Base-by-base conservation (phyloP, 2,329 filamentous ascomycete genomes). In the Fusarium dlaminii region DNA sequence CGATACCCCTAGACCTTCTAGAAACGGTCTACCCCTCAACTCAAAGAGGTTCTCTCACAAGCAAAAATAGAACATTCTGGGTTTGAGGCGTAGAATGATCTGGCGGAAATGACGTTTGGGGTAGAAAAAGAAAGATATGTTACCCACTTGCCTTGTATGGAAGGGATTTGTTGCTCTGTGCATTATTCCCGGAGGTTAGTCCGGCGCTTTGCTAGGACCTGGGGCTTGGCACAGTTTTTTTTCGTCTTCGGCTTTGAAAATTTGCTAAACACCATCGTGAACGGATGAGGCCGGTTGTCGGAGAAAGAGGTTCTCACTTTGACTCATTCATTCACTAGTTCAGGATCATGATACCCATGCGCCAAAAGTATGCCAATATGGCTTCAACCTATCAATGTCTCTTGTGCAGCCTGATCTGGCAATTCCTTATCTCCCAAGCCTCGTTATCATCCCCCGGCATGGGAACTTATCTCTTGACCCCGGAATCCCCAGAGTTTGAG, bases 391-490 rank as follows among this genome's bases (percentile, higher is more conserved):
- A 30, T 48, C 39, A 55, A 36, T 60, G 37, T 13, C 24, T 61
- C n/a, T 27, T 63, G 43, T 29, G 36, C 52, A 24, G 40, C 52
- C 62, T 58, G 39, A 72, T 64, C 27, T 48, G 48, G 64, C 24
- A 73, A 58, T 40, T 37, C 49, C 71, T 74, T 74, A 74, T 74
- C 72, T 68, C 22, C 46, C 59, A 43, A 70, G 63, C 29, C 37
- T 43, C 22, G 30, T 45, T 68, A 51, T 63, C 68, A 56, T 57
- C 55, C 70, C 62, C 66, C 46, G 27, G 39, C 60, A 52, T 51
- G 49, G 57, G 49, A 72, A 71, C 52, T 68, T 73, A 71, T 73
- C 70, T 71, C 24, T 71, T 22, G 61, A 73, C 70, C 71, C 71
- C 59, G 39, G 67, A 68, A 72, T 68, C 71, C 72, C 72, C 72